These are phyloP conservation scores for Psilocybe sp. DNA, from an alignment of 768 basidiomycete species.

Conservation along the genomic window DNA sequence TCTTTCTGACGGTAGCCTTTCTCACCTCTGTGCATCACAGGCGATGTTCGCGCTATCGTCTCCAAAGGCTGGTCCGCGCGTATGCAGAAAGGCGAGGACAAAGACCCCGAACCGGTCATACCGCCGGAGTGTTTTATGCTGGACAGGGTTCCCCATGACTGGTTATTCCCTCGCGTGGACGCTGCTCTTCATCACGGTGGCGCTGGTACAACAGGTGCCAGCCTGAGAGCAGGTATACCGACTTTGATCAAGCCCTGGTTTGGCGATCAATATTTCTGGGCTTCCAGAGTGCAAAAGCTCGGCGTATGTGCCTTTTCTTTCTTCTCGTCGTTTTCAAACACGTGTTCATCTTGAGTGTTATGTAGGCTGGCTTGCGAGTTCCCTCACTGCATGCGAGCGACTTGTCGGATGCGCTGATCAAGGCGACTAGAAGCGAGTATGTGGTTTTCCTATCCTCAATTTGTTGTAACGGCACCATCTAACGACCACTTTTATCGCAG, in stretches of 20 bases:
- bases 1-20: slow-evolving; percentile 2
- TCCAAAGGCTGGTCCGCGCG: slow-evolving; percentile 67
- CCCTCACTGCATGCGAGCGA: slow-evolving; percentile 43
- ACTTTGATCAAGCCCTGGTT: slow-evolving; percentile 74
- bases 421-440: slow-evolving; percentile 52
- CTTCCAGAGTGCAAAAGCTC: slow-evolving; percentile 57
- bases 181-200: slow-evolving; percentile 69
- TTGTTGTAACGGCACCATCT: not conserved
- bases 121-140: slow-evolving; percentile 54
- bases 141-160: slow-evolving; percentile 70
- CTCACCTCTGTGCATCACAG: not conserved
- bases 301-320: slow-evolving; percentile 37
- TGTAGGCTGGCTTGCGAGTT: slow-evolving; percentile 49
- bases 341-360: not conserved
- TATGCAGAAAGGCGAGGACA: slow-evolving; percentile 37
- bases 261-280: slow-evolving; percentile 70
- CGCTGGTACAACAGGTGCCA: slow-evolving; percentile 70
- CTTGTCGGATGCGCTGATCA: slow-evolving; percentile 50
- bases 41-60: slow-evolving; percentile 64
- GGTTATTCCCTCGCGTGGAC: slow-evolving; percentile 59
- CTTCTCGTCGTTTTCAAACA: not conserved
- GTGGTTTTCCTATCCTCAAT: slow-evolving; percentile 11
- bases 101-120: slow-evolving; percentile 39
- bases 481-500: slow-evolving; percentile 20
- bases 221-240: slow-evolving; percentile 60